Conservation (phyloP, 345 rosid species). For the Limnanthes douglasii region DNA sequence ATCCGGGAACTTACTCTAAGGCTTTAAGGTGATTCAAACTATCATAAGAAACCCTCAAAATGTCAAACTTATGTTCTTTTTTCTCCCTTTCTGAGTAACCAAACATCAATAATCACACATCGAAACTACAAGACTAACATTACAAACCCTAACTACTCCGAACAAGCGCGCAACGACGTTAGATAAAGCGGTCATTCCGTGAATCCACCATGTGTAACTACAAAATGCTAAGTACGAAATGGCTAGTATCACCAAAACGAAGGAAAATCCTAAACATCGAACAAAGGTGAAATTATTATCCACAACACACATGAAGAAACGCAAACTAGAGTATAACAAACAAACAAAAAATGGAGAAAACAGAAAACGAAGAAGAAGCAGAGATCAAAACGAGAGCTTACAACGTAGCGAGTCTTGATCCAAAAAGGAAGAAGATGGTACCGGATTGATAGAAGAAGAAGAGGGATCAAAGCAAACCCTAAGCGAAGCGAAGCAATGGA, state of each 20-base stretch:
- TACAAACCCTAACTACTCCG: no score
- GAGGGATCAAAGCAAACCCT: constrained; percentile 44
- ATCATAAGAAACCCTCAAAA: not conserved
- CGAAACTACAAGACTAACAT: no score
- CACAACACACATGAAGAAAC: not conserved
- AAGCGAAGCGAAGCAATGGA: constrained; percentile 4
- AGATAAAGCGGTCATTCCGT: no score
- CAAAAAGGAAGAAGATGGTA: constrained; percentile 13
- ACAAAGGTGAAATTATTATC: not conserved
- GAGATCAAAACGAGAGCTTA: constrained; percentile 29
- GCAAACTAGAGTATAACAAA: not conserved
- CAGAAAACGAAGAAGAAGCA: constrained; percentile 3
- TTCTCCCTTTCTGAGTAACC: constrained; percentile 1
- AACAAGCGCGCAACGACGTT: no score
- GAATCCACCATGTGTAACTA: no score
- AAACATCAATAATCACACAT: no score
- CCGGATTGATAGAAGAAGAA: constrained; percentile 12
- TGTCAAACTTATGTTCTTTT: not conserved
- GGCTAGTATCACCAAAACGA: not conserved
- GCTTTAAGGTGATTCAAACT: not conserved
- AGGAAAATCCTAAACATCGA: not conserved
- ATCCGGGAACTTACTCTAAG: no score
- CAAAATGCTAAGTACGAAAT: no score
- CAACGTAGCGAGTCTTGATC: constrained; percentile 41
- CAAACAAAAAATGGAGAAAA: not conserved